Evolutionary conservation across 257 asterid species (phyloP).

Genomic region (Solanum stenotomum): DNA sequence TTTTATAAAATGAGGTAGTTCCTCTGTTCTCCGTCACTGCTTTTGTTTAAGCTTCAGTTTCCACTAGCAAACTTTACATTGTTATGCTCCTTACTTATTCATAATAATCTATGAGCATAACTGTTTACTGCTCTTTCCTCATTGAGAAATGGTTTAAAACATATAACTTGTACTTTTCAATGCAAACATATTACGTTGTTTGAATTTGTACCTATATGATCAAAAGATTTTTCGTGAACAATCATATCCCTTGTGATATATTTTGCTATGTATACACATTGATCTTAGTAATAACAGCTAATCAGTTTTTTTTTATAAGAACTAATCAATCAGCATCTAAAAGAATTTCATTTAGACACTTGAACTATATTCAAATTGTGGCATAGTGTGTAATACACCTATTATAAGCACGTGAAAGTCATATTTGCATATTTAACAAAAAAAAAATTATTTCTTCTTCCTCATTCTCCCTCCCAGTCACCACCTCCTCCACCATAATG

Average conservation of each 20-base stretch:
- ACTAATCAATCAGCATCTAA: neutral
- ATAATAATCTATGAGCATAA: neutral
- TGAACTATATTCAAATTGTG: neutral
- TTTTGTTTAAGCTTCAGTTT: neutral
- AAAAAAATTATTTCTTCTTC: neutral
- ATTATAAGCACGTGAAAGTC: neutral
- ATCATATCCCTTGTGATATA: neutral
- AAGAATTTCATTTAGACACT: neutral
- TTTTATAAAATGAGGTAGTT: neutral
- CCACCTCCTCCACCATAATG: neutral
- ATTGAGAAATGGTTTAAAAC: neutral
- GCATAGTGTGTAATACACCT: neutral
- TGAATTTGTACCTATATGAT: neutral
- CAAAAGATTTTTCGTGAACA: neutral
- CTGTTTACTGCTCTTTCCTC: neutral
- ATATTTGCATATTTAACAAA: neutral
- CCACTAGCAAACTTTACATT: neutral
- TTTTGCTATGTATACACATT: neutral
- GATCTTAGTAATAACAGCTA: neutral
- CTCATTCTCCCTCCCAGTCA: neutral
- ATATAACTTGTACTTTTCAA: neutral
- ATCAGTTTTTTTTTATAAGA: neutral
- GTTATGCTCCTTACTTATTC: neutral
- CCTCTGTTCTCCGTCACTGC: neutral
- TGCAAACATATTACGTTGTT: neutral